A percentile compares a stretch with the other conserved stretches of the same genome.
Conservation (phyloP, 164 flowering plant species). For the Vitis cinerea region DNA sequence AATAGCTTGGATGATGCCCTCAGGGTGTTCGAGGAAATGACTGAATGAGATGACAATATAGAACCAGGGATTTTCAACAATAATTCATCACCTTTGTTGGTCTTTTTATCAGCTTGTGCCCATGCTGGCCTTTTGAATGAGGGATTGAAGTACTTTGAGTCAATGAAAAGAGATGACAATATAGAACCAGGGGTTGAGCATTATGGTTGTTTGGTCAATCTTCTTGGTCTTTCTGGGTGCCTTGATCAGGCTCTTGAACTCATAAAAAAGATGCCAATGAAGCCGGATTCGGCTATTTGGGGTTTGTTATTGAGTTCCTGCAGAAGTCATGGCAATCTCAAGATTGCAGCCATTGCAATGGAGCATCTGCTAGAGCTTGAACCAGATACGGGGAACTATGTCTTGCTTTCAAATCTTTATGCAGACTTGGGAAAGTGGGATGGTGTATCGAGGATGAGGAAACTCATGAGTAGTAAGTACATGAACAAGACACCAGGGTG, state of each 20-base stretch:
- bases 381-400: conserved; percentile 51
- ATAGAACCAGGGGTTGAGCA: no score
- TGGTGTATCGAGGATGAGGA: no score
- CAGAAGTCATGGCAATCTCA: conserved; percentile 37
- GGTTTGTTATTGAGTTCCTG: conserved; percentile 48
- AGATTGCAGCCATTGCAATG: conserved; percentile 47
- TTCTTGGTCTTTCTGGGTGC: conserved; percentile 45
- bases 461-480: no score
- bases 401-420: conserved; percentile 48
- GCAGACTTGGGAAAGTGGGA: no score
- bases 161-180: no score
- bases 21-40: no score
- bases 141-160: no score
- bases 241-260: conserved; percentile 36
- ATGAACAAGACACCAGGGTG: no score
- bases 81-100: conserved; percentile 51
- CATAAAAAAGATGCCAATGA: conserved; percentile 45
- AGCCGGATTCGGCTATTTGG: conserved; percentile 56
- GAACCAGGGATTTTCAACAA: no score
- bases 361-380: conserved; percentile 46
- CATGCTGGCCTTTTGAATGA: no score
- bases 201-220: conserved; percentile 49
- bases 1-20: no score
- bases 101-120: conserved; percentile 44
- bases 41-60: no score